Evolutionary conservation across 257 asterid species (phyloP), one percentile per base, ranked within the genome.

Genomic region (Solanum sparsipilum): DNA sequence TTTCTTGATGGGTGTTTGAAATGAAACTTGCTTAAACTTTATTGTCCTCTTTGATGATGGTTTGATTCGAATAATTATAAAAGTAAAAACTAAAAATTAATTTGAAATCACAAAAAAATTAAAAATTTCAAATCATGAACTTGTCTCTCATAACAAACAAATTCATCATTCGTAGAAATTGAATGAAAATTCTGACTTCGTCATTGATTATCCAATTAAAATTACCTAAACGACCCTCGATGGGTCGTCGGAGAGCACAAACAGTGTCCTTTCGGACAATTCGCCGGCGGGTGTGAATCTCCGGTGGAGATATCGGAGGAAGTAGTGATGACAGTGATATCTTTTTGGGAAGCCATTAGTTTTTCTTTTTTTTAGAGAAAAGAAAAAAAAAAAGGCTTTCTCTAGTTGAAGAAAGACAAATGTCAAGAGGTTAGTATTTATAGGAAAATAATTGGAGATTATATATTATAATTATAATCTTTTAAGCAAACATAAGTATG

Each of bases 191-290:
- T 31, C 7, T 15, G 7, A 71, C 2, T 2, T 29, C 13, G 6
- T 4, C 13, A 31, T 12, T 7, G 71, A 10, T 63, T 13, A 68
- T 27, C 4, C 1, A 6, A 68, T 7, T 32, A 16, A 8, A 71
- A 32, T 9, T 71, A 81, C 85, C 85, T 79, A 76, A 88, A 88
- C 0, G 90, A 88, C n/a, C 90, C 90, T 78, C 52, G 15, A 76
- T 88, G 90, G 11, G 86, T 88, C 34, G 90, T 88, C 63, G 90
- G 90, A 16, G 90, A 88, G 67, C 90, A 88, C 46, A 88, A 60
- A 25, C 90, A 88, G 86, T 87, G 89, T 2, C 87, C 89, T 65
- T 76, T 87, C n/a, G 89, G 89, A 9, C 86, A 87, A 48, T 58
- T 87, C 39, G 39, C 85, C 74, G 72, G 88, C 74, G 72, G 83